A percentile compares a stretch with the other conserved stretches of the same genome.
phyloP scores from a whole-genome alignment of 2,329 filamentous ascomycete species.

The Penicillium sp. region DNA sequence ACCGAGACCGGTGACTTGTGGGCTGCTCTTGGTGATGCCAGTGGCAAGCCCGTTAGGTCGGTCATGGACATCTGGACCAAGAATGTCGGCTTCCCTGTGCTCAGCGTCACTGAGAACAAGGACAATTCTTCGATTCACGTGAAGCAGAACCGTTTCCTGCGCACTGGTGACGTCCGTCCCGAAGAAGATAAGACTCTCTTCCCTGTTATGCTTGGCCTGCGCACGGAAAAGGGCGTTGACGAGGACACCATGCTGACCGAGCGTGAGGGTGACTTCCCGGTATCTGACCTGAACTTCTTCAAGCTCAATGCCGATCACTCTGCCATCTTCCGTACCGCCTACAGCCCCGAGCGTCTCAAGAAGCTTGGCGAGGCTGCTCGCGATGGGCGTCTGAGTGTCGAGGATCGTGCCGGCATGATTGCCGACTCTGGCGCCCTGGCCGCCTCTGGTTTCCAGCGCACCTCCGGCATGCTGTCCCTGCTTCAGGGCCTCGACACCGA shows the following conservation, averaged over 20 bases:
- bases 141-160: conserved; percentile 92
- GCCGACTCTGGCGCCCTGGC: conserved; percentile 87
- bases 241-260: conserved; percentile 67
- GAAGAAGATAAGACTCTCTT: conserved; percentile 87
- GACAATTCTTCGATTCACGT: conserved; percentile 70
- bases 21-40: conserved; percentile 80
- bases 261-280: conserved; percentile 72
- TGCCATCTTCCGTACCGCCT: conserved; percentile 85
- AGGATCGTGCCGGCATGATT: conserved; percentile 93
- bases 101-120: conserved; percentile 75
- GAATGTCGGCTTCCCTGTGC: conserved; percentile 87
- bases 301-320: conserved; percentile 96
- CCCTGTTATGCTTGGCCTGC: conserved; percentile 82
- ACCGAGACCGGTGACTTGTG: conserved; percentile 88
- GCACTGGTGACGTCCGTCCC: conserved; percentile 87
- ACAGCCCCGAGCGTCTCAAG: conserved; percentile 73
- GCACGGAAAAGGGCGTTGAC: conserved; percentile 77
- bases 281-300: conserved; percentile 81
- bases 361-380: conserved; percentile 88
- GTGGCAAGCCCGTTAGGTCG: conserved; percentile 82
- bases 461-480: conserved; percentile 79
- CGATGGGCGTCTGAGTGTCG: conserved; percentile 72
- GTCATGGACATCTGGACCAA: conserved; percentile 98
- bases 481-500: conserved; percentile 79
- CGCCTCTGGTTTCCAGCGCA: conserved; percentile 87